Evolutionary conservation across 2,329 filamentous ascomycete genomes (phyloP).

Genomic region (Talaromyces piceae): DNA sequence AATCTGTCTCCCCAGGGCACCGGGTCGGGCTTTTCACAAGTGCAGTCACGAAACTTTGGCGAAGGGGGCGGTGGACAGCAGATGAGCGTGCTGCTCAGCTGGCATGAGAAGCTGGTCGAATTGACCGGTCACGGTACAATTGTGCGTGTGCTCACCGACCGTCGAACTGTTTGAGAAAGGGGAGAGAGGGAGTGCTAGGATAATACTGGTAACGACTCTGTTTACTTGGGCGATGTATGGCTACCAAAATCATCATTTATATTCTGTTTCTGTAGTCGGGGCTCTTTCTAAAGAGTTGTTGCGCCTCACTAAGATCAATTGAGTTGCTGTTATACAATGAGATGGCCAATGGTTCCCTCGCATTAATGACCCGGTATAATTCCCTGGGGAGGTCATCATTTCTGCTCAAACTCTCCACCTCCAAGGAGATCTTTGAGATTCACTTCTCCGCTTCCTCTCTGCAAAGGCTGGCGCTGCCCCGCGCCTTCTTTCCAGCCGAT

Average conservation of each 20-base stretch:
- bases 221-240: conserved; percentile 4
- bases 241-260: background rate
- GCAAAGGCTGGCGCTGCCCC: conserved; percentile 69
- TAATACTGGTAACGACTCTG: conserved; percentile 4
- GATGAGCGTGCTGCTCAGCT: conserved; percentile 95
- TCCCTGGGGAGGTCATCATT: conserved; percentile 7
- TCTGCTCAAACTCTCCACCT: conserved; percentile 31
- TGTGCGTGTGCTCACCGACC: conserved; percentile 91
- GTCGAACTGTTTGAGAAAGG: conserved; percentile 65
- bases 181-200: conserved; percentile 15
- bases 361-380: too few species aligned
- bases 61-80: conserved; percentile 69
- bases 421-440: conserved; percentile 78
- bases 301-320: background rate
- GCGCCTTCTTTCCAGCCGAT: conserved; percentile 92
- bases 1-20: conserved; percentile 67
- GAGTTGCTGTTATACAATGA: background rate
- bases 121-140: conserved; percentile 88
- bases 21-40: conserved; percentile 81
- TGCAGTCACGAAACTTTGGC: conserved; percentile 50
- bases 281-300: background rate
- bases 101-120: conserved; percentile 98
- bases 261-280: background rate
- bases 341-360: background rate
- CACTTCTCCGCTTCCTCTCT: conserved; percentile 76